Conservation (phyloP, 495 filamentous ascomycete species). For the Corynascus novoguineensis region DNA sequence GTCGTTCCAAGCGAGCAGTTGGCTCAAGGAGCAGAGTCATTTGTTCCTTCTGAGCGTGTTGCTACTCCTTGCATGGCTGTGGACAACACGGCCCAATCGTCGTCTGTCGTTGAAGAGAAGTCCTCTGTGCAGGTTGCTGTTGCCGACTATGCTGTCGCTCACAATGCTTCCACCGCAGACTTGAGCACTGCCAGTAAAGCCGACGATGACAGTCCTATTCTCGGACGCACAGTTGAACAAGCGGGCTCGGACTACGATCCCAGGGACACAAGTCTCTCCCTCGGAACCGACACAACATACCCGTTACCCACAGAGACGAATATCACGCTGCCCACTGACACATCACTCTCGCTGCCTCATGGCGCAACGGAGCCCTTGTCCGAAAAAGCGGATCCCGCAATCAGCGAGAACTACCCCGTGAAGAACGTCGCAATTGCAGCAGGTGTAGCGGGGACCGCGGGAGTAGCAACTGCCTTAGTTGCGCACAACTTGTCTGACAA, state of each 20-base stretch:
- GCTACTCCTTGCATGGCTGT: not conserved
- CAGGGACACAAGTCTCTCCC: conserved; percentile 8
- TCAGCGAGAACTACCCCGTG: conserved; percentile 5
- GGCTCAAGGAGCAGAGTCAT: not conserved
- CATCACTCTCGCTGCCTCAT: conserved; percentile 3
- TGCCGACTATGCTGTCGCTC: not conserved
- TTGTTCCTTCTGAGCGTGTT: not conserved
- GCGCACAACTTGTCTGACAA: conserved; percentile 19
- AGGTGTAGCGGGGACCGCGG: conserved; percentile 21
- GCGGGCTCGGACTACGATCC: conserved; percentile 8
- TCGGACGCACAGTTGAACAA: not conserved
- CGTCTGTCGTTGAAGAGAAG: not conserved
- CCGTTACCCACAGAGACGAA: conserved; percentile 16
- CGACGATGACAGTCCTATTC: conserved; percentile 3
- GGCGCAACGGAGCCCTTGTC: not conserved
- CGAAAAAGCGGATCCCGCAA: not conserved
- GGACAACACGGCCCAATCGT: not conserved
- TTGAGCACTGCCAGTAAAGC: not conserved
- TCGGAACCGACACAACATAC: conserved; percentile 12
- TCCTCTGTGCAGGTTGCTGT: not conserved
- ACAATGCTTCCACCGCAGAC: not conserved
- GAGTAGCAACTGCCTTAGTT: conserved; percentile 20
- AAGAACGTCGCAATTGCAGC: conserved; percentile 27
- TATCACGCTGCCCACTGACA: conserved; percentile 13
- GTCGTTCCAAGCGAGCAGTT: not conserved